Base-by-base conservation (phyloP, 495 filamentous ascomycete genomes). In the Daldinia caldariorum region DNA sequence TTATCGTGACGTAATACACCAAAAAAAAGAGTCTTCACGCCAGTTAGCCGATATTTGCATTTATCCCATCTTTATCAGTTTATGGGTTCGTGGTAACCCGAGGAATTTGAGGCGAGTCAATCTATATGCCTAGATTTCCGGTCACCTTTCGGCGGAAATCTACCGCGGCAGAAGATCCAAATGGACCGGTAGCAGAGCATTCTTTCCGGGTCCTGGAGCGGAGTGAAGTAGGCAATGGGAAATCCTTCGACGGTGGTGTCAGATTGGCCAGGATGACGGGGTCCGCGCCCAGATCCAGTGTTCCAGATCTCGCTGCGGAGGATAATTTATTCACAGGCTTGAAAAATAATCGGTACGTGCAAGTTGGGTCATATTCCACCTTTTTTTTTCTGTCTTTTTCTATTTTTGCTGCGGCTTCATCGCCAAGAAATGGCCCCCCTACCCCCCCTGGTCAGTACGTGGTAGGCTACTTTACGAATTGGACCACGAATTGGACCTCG, bases 291-390 rank as follows among this genome's bases (percentile, higher is more conserved):
- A 72, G 67, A 38, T 63, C 74, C 34, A 76, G 51, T 18, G n/a
- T 63, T 26, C 69, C 76, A 12, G 79, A 82, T 29, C 75, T 77
- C 65, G 80, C 59, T 66, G 80, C 73, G 67, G 84, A 81, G 50
- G 87, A 82, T 80, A 90, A 83, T 80, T 89, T 83, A 58, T 87
- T 87, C 68, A 83, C 82, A 26, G 81, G 80, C 59, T 74, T 87
- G 58, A 82, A 84, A 53, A 78, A 79, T n/a, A 85, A 85, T 74
- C 82, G 85, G 85, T 87, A 83, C 51, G 85, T 80, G 43, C 29
- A 35, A 63, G 62, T 55, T 45, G 31, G 38, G 54, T 64, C 64
- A 64, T 69, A 26, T 50, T 63, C 50, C 18, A 55, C 60, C 43
- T 31, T 6, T 45, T 45, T 39, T 9, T 18, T 31, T 26, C n/a